phyloP scores from a whole-genome alignment of 192 early-diverging fungal species.

The Coemansia brasiliensis region DNA sequence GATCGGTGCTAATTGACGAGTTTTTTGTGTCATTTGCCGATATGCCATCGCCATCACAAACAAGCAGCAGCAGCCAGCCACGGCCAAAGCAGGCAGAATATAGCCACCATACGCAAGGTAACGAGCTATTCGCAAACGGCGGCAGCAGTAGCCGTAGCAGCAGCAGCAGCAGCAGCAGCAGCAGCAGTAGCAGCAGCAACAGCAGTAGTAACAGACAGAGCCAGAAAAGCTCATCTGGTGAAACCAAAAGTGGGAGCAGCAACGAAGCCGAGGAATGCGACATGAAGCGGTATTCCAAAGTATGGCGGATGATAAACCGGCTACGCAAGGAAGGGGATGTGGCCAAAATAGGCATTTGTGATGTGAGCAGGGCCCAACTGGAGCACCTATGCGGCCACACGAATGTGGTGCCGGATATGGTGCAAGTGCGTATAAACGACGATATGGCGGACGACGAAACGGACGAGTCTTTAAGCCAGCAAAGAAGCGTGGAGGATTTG shows the following conservation, averaged over 20 bases:
- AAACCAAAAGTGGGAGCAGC: neutral
- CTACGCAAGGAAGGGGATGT: conserved; percentile 28
- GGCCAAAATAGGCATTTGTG: conserved; percentile 41
- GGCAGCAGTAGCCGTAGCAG: neutral
- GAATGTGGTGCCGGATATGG: conserved; percentile 32
- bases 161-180: neutral
- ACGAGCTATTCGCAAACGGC: too few species aligned
- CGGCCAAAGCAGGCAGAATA: neutral
- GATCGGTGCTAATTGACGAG: conserved; percentile 45
- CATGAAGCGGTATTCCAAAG: conserved; percentile 44
- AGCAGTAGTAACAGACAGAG: neutral
- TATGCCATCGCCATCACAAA: conserved; percentile 1
- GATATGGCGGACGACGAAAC: conserved; percentile 4
- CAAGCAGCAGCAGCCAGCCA: conserved; percentile 8
- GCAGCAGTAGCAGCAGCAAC: neutral
- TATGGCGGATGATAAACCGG: conserved; percentile 28
- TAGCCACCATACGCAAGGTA: too few species aligned
- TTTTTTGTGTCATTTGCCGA: conserved; percentile 44
- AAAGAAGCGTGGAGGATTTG: conserved; percentile 13
- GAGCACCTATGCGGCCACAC: conserved; percentile 28
- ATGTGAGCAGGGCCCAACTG: conserved; percentile 30
- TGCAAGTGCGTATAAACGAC: conserved; percentile 36
- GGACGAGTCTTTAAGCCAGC: neutral
- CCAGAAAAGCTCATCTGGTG: neutral
- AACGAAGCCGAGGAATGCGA: conserved; percentile 7